Percentiles rank a stretch among this genome's conserved stretches.
These are phyloP conservation scores for Prunus padus DNA, from an alignment of 306 rosid genomes.

Conservation along the genomic window DNA sequence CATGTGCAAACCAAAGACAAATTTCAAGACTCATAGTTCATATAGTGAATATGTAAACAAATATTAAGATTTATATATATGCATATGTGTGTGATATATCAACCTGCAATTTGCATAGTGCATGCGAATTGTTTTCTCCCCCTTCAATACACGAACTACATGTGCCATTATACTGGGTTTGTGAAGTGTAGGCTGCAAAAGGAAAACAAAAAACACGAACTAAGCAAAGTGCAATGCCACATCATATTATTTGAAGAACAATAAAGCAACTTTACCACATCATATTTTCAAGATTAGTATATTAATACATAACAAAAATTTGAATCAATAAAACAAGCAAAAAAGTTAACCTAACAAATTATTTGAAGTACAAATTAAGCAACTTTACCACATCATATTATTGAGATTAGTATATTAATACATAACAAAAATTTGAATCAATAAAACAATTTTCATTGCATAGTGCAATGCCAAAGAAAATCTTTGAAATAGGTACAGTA, in stretches of 20 bases:
- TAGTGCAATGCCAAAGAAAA: neutral
- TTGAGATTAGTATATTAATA: neutral
- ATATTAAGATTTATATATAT: neutral
- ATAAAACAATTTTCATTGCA: neutral
- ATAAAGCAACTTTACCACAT: neutral
- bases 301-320: neutral
- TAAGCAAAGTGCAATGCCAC: constrained; percentile 2
- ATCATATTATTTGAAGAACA: neutral
- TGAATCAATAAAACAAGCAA: neutral
- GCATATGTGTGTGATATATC: neutral
- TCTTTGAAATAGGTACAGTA: neutral
- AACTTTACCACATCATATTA: neutral
- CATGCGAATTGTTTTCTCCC: constrained; percentile 96
- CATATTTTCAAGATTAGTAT: neutral
- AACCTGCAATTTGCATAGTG: constrained; percentile 78
- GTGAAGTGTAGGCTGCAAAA: constrained; percentile 92
- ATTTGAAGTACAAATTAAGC: neutral
- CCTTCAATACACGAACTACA: constrained; percentile 83
- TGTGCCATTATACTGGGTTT: constrained; percentile 99
- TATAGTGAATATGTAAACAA: neutral
- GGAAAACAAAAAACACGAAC: constrained; percentile 5
- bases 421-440: neutral
- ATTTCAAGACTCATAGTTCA: neutral
- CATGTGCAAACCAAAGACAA: neutral
- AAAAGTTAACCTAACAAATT: neutral